Evolutionary conservation across 2,329 filamentous ascomycete species (phyloP).

Genomic region (Penicillium sp.): DNA sequence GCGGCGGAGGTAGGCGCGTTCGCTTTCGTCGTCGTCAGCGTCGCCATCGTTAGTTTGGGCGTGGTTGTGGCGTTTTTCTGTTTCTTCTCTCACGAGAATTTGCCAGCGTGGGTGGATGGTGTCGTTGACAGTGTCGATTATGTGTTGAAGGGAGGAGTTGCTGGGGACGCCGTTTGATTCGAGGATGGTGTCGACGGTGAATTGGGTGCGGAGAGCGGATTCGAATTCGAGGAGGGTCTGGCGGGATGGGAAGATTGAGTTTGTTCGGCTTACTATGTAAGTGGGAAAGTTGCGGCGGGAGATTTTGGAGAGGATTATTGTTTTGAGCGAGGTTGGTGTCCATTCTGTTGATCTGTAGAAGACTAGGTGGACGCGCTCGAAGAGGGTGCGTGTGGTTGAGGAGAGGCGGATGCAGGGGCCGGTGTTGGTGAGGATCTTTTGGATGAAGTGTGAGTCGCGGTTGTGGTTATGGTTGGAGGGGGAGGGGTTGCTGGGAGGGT

Average conservation of each 20-base stretch:
- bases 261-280: conserved; percentile 87
- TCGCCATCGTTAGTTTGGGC: no score
- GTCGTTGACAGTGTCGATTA: conserved; percentile 73
- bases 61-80: conserved; percentile 73
- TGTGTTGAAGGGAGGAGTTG: conserved; percentile 66
- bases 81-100: conserved; percentile 70
- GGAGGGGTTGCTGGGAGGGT: no score
- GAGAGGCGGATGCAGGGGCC: conserved; percentile 86
- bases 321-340: conserved; percentile 95
- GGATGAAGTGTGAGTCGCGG: conserved; percentile 73
- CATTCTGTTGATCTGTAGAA: conserved; percentile 96
- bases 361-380: conserved; percentile 91
- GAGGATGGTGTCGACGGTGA: conserved; percentile 77
- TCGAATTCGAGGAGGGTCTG: conserved; percentile 84
- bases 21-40: conserved; percentile 87
- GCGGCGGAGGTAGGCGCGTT: conserved; percentile 84
- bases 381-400: conserved; percentile 72
- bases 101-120: conserved; percentile 87
- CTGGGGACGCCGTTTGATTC: conserved; percentile 76
- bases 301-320: conserved; percentile 91
- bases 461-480: conserved; percentile 58
- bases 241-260: conserved; percentile 84
- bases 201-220: conserved; percentile 79
- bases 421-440: conserved; percentile 75
- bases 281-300: conserved; percentile 83